These are phyloP conservation scores for Cenchrus fungigraminus DNA, from an alignment of 176 grass and related monocot species.

Conservation along the genomic window DNA sequence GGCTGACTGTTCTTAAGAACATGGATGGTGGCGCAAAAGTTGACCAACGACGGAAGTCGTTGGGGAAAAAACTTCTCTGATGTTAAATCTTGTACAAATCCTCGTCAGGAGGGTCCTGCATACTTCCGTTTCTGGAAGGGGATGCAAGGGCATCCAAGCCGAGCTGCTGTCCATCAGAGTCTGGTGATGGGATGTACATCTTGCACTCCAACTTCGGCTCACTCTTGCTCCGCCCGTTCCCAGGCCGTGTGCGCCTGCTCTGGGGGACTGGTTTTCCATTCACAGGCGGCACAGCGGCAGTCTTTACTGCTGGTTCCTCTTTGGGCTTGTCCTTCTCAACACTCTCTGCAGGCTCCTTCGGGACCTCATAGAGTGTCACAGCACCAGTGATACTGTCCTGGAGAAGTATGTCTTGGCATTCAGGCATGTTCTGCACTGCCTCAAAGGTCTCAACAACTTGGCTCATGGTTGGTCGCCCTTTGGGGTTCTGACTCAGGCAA, in stretches of 20 bases:
- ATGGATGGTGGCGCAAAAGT: slow-evolving; percentile 26
- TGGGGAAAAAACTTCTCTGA: slow-evolving; percentile 19
- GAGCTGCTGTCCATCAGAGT: slow-evolving; percentile 56
- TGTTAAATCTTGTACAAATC: slow-evolving; percentile 67
- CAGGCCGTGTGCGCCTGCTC: slow-evolving; percentile 70
- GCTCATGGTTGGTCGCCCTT: slow-evolving; percentile 78
- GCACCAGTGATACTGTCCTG: slow-evolving; percentile 59
- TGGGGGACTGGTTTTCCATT: slow-evolving; percentile 57
- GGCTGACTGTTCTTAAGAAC: slow-evolving; percentile 37
- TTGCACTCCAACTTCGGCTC: slow-evolving; percentile 79
- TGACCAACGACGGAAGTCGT: not conserved
- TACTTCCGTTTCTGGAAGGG: slow-evolving; percentile 39
- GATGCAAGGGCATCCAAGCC: slow-evolving; percentile 39
- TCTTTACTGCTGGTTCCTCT: slow-evolving; percentile 41
- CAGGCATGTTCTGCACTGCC: slow-evolving; percentile 66
- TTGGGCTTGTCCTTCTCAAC: slow-evolving; percentile 55
- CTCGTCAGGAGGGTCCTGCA: slow-evolving; percentile 56
- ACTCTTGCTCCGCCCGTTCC: slow-evolving; percentile 85
- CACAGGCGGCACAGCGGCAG: not conserved
- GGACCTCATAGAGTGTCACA: slow-evolving; percentile 73
- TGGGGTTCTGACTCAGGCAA: slow-evolving; percentile 90
- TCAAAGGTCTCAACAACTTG: slow-evolving; percentile 67
- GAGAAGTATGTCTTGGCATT: slow-evolving; percentile 73
- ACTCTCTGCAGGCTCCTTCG: slow-evolving; percentile 55
- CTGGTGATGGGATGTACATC: slow-evolving; percentile 81